Conservation (phyloP, 2,329 filamentous ascomycete species). For the Parafenestella ontariensis region DNA sequence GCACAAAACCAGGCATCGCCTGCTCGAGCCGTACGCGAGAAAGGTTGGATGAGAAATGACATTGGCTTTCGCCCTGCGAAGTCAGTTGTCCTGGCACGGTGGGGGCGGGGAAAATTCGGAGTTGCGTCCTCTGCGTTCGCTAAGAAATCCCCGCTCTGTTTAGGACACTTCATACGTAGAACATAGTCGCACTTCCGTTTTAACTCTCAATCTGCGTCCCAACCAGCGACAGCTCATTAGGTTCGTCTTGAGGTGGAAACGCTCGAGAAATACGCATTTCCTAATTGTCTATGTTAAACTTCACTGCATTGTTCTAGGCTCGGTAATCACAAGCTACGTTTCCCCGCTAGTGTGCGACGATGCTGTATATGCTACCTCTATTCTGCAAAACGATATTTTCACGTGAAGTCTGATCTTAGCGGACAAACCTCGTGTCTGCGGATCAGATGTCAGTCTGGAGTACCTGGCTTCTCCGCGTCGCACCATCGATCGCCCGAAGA, state of each 20-base stretch:
- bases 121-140: neutral
- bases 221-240: no score
- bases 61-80: conserved; percentile 1
- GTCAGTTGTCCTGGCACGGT: neutral
- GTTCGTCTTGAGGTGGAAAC: no score
- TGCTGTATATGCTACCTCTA: no score
- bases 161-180: no score
- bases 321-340: no score
- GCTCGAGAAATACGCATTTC: no score
- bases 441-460: neutral
- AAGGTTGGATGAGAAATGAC: conserved; percentile 30
- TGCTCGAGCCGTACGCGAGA: conserved; percentile 27
- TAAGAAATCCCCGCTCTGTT: neutral
- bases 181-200: no score
- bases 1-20: conserved; percentile 34
- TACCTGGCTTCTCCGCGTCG: conserved; percentile 20
- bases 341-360: no score
- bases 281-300: no score
- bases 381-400: no score
- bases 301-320: no score
- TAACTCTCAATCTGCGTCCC: no score
- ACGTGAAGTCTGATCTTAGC: neutral
- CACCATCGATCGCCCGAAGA: conserved; percentile 20
- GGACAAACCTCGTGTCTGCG: neutral
- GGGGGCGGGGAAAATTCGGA: neutral